A percentile compares a stretch with the other conserved stretches of the same genome.
Conservation (phyloP, 257 asterid genomes). For the Henckelia pumila region DNA sequence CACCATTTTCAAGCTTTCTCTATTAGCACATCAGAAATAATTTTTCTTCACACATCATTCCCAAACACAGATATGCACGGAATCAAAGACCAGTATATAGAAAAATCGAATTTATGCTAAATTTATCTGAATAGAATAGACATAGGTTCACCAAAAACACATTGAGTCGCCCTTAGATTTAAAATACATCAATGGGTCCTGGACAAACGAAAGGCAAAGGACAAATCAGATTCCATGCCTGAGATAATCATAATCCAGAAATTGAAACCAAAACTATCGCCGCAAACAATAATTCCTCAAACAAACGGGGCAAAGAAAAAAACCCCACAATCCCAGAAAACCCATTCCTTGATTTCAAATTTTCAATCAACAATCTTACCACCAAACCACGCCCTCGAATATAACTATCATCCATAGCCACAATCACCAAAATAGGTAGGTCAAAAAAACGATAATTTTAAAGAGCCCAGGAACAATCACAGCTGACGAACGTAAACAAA, state of each 20-base stretch:
- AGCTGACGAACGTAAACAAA: constrained; percentile 11
- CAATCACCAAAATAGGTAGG: constrained; percentile 10
- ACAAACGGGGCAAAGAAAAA: neutral
- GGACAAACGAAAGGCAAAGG: constrained; percentile 1
- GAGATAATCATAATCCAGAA: constrained; percentile 2
- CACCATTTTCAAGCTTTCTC: neutral
- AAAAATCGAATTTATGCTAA: neutral
- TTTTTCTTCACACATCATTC: neutral
- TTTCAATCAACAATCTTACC: constrained; percentile 31
- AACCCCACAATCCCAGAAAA: constrained; percentile 17
- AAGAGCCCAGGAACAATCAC: neutral
- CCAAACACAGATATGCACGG: neutral
- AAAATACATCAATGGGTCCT: neutral
- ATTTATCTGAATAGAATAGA: neutral
- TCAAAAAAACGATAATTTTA: constrained; percentile 2
- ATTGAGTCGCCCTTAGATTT: neutral
- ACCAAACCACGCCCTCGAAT: constrained; percentile 30
- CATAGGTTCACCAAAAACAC: neutral
- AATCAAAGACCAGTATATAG: neutral
- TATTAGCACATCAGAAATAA: neutral
- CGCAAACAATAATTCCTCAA: constrained; percentile 2
- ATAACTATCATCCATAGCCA: constrained; percentile 32
- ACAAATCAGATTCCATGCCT: constrained; percentile 20
- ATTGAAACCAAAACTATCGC: neutral
- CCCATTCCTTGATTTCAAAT: constrained; percentile 15